A percentile compares a stretch with the other conserved stretches of the same genome.
These are phyloP conservation scores for Xanthoparmelia taractica DNA, from an alignment of 495 filamentous ascomycete genomes.

Conservation along the genomic window DNA sequence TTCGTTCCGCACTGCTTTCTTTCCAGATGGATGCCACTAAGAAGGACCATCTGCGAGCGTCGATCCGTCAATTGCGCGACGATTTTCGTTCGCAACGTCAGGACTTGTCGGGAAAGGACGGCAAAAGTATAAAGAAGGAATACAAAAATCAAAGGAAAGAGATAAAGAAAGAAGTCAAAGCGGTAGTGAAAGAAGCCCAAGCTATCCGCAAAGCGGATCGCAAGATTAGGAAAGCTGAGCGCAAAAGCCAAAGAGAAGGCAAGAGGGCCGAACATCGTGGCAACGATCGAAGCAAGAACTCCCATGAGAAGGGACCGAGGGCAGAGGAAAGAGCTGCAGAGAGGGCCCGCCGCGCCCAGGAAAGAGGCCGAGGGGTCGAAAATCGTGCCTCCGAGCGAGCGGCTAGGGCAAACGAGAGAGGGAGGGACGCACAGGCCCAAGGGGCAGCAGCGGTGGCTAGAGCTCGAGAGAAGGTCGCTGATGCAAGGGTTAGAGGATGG, in stretches of 20 bases:
- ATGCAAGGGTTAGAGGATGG: conserved; percentile 3
- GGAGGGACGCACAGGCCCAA: conserved; percentile 9
- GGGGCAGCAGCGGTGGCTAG: neutral
- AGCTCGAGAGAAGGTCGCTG: neutral
- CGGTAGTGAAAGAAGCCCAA: conserved; percentile 18
- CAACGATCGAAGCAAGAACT: neutral
- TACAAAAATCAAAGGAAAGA: conserved; percentile 12
- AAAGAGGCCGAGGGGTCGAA: conserved; percentile 1
- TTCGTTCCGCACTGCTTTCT: conserved; percentile 16
- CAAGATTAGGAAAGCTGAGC: conserved; percentile 14
- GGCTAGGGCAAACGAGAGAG: conserved; percentile 3
- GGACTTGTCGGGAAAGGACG: neutral
- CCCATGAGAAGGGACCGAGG: neutral
- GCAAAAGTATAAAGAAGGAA: conserved; percentile 14
- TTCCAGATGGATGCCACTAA: conserved; percentile 14
- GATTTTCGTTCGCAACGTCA: conserved; percentile 12
- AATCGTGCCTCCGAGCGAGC: neutral
- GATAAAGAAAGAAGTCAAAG: conserved; percentile 16
- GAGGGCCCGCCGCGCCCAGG: conserved; percentile 5
- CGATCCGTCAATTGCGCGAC: conserved; percentile 19
- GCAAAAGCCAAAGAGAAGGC: conserved; percentile 6
- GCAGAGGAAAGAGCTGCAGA: conserved; percentile 9
- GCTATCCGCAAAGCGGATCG: conserved; percentile 14
- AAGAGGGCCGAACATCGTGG: conserved; percentile 12
- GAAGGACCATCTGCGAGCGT: conserved; percentile 11